Conservation (phyloP, 2,329 filamentous ascomycete genomes). For the Orbilia brochopaga region DNA sequence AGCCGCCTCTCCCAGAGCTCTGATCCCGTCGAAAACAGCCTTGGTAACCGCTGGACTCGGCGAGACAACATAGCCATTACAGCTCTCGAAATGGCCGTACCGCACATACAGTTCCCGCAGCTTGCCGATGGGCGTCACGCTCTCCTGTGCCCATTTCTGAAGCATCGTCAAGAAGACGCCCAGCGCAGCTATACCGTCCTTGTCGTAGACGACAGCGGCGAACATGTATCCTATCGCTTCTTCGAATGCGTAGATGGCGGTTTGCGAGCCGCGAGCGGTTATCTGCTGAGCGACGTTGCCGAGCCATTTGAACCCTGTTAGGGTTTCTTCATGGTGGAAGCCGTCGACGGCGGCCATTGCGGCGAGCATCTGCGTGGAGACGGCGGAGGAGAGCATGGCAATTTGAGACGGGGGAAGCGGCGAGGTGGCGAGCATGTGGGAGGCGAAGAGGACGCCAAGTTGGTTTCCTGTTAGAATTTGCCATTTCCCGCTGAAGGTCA, state of each 20-base stretch:
- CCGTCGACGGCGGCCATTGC: conserved; percentile 65
- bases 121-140: conserved; percentile 65
- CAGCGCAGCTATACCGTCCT: conserved; percentile 69
- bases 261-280: conserved; percentile 62
- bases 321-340: conserved; percentile 67
- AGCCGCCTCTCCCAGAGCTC: conserved; percentile 56
- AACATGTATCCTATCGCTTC: conserved; percentile 74
- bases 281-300: conserved; percentile 65
- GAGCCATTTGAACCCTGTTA: conserved; percentile 73
- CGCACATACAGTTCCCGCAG: conserved; percentile 65
- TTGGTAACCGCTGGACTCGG: conserved; percentile 64
- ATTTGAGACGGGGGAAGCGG: conserved; percentile 57
- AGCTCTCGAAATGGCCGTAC: conserved; percentile 68
- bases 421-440: conserved; percentile 63
- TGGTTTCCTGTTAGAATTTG: conserved; percentile 71
- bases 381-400: conserved; percentile 68
- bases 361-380: conserved; percentile 69
- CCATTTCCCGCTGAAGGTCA: conserved; percentile 61
- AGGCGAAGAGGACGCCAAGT: conserved; percentile 67
- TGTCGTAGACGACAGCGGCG: conserved; percentile 67
- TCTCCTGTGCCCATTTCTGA: conserved; percentile 61
- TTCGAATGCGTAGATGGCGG: conserved; percentile 67
- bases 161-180: conserved; percentile 63
- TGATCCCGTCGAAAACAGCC: conserved; percentile 65
- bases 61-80: conserved; percentile 70